Conservation (phyloP, 2,329 filamentous ascomycete genomes). For the Botrytis hyacinthi region DNA sequence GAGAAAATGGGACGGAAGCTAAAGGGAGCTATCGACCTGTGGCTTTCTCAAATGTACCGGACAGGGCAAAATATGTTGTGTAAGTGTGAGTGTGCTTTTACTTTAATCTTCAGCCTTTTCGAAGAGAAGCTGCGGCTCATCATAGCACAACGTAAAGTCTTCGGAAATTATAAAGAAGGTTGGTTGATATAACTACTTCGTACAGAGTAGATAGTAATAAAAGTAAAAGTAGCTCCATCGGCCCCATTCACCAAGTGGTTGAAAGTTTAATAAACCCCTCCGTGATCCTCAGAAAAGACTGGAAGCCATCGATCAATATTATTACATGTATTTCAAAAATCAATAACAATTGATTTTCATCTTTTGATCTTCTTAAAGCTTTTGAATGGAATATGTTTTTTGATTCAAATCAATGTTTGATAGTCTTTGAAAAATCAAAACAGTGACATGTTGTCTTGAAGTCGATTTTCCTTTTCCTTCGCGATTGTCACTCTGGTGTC, state of each 20-base stretch:
- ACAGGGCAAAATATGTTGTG: background rate
- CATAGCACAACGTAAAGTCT: background rate
- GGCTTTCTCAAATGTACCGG: background rate
- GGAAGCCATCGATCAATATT: background rate
- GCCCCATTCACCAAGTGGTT: background rate
- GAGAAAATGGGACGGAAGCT: conserved; percentile 7
- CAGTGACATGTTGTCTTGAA: background rate
- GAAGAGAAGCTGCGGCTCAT: conserved; percentile 9
- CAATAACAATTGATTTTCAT: background rate
- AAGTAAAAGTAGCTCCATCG: background rate
- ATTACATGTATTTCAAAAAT: background rate
- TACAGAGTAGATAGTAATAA: background rate
- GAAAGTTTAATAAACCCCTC: background rate
- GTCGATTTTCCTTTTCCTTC: background rate
- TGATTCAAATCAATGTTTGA: background rate
- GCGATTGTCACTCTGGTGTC: background rate
- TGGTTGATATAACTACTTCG: conserved; percentile 10
- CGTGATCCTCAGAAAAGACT: background rate
- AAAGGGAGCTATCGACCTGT: background rate
- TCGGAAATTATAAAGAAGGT: background rate
- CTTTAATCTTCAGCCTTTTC: background rate
- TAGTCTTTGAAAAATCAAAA: background rate
- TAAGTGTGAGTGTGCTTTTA: background rate
- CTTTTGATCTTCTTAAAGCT: background rate
- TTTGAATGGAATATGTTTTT: background rate